These are phyloP conservation scores for Ophiorrhiza pumila DNA, from an alignment of 257 asterid species.

Conservation along the genomic window DNA sequence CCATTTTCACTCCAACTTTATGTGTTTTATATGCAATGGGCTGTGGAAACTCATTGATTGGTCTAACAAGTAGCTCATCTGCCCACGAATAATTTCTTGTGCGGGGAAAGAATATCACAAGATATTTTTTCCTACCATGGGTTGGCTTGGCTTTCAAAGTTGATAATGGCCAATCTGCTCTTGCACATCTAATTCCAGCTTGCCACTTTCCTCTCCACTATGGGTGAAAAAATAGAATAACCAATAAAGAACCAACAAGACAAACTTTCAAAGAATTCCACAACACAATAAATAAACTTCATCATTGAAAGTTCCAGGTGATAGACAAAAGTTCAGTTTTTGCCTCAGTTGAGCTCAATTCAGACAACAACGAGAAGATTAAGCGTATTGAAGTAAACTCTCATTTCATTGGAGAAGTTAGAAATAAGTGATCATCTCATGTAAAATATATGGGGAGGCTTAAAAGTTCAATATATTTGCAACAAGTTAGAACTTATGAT, in stretches of 20 bases:
- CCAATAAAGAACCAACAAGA: slow-evolving; percentile 17
- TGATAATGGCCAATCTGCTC: slow-evolving; percentile 91
- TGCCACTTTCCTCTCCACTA: slow-evolving; percentile 99
- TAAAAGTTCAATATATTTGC: too few species aligned
- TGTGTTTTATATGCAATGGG: slow-evolving; percentile 87
- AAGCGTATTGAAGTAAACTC: too few species aligned
- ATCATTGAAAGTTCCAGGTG: background rate
- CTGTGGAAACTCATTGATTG: slow-evolving; percentile 70
- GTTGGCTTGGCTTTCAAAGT: slow-evolving; percentile 94
- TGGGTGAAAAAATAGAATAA: slow-evolving; percentile 20
- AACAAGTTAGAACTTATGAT: too few species aligned
- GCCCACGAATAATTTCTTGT: slow-evolving; percentile 96
- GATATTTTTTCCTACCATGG: slow-evolving; percentile 85
- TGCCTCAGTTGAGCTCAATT: too few species aligned
- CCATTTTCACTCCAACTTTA: slow-evolving; percentile 67
- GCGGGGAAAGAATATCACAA: slow-evolving; percentile 90
- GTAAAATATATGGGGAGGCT: too few species aligned
- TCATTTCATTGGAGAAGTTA: too few species aligned
- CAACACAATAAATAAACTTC: background rate
- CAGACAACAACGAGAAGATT: too few species aligned
- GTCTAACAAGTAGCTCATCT: slow-evolving; percentile 83
- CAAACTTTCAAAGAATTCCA: background rate
- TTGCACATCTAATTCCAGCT: slow-evolving; percentile 89
- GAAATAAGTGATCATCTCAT: too few species aligned
- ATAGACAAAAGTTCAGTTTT: background rate